Evolutionary conservation across 805 yeast species (phyloP), one percentile per base, ranked within the genome.

Genomic region (Wickerhamomyces chambardii): DNA sequence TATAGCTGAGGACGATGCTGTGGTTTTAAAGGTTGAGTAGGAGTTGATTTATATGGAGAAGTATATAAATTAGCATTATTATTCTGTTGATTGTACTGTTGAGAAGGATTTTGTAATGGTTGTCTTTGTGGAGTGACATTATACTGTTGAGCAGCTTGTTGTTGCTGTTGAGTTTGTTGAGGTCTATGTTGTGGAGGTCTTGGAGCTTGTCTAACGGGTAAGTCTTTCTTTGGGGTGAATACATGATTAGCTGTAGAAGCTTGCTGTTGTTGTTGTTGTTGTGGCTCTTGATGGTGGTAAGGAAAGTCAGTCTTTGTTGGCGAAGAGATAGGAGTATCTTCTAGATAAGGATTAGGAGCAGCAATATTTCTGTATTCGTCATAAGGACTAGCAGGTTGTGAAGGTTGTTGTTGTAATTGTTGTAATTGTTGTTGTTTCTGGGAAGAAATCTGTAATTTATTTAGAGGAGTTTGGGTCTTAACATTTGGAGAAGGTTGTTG

Each of bases 121-220:
- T 29, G 39, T 15, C 27, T 6, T 24, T 28, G 33, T 12, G 26
- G 35, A 6, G 34, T 28, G 14, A 25, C 18, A 12, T 15, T 21
- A 28, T 28, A 17, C 3, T 25, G 15, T 6, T 28, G 29, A 27
- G n/a, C n/a, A n/a, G n/a, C n/a, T n/a, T 30, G 32, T 22, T 35
- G 31, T 10, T 24, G 36, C 26, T 34, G 38, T 12, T 33, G 34
- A 17, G 34, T 42, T 38, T 31, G 46, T 33, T 34, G 57, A 40
- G 24, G 50, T 38, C 16, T 47, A 34, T 32, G 51, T 31, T 45
- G 56, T 31, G 53, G 58, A 18, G 51, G 48, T 41, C 49, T 47
- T 43, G 52, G 58, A 22, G 53, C 53, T 37, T 37, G 48, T 46
- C 48, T 53, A 39, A 42, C 44, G 40, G 46, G 58, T 31, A 36